phyloP scores from a whole-genome alignment of 768 basidiomycete genomes.

The Leccinum subgranulosum region DNA sequence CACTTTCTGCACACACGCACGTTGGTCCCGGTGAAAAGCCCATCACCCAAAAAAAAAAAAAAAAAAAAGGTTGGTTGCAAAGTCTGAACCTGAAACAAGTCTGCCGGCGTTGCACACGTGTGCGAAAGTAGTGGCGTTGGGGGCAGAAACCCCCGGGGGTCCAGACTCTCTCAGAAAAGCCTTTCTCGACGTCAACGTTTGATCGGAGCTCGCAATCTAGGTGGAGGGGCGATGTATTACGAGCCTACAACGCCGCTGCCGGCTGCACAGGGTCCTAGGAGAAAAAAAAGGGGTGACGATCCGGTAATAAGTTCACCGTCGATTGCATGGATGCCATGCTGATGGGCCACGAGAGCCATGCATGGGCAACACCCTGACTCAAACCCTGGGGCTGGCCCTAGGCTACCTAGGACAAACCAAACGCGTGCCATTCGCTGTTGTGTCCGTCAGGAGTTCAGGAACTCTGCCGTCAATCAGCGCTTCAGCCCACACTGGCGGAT shows the following conservation, averaged over 20 bases:
- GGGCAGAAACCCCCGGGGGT: too few species aligned
- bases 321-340: slow-evolving; percentile 20
- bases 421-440: background rate
- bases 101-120: too few species aligned
- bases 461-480: background rate
- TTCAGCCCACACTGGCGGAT: background rate
- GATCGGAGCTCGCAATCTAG: background rate
- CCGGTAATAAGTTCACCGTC: slow-evolving; percentile 5
- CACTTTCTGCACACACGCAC: too few species aligned
- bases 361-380: slow-evolving; percentile 14
- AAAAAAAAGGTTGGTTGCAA: background rate
- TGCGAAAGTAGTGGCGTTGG: too few species aligned
- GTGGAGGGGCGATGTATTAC: background rate
- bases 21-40: too few species aligned
- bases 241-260: slow-evolving; percentile 5
- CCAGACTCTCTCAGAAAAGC: too few species aligned
- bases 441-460: background rate
- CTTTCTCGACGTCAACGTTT: background rate
- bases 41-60: too few species aligned
- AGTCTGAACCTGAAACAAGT: background rate
- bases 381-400: background rate
- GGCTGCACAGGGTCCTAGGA: background rate
- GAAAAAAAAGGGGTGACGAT: background rate
- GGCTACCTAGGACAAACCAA: background rate
- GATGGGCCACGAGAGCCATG: slow-evolving; percentile 10